phyloP scores from a whole-genome alignment of 768 basidiomycete genomes.

The Termitomyces sp. region DNA sequence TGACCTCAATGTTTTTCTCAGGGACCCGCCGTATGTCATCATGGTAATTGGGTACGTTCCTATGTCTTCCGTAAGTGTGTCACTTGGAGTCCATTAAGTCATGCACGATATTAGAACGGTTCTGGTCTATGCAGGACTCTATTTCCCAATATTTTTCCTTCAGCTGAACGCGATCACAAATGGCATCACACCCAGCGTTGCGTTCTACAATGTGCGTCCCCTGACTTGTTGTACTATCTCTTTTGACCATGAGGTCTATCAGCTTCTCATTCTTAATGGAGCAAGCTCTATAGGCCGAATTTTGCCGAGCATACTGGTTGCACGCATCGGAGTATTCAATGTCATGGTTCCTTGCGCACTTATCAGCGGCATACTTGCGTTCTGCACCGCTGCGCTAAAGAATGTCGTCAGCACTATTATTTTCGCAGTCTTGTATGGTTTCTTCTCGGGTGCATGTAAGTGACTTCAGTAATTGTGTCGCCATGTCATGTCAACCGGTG shows the following conservation, averaged over 20 bases:
- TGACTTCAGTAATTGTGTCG: neutral
- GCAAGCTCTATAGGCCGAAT: slow-evolving; percentile 33
- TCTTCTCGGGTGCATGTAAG: slow-evolving; percentile 35
- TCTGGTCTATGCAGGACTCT: slow-evolving; percentile 32
- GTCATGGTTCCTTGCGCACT: slow-evolving; percentile 24
- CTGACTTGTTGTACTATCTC: neutral
- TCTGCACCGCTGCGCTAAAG: slow-evolving; percentile 28
- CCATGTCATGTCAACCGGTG: neutral
- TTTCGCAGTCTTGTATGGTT: slow-evolving; percentile 33
- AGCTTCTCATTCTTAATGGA: slow-evolving; percentile 51
- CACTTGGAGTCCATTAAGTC: neutral
- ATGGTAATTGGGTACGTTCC: slow-evolving; percentile 31
- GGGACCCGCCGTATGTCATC: slow-evolving; percentile 38
- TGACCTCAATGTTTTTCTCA: slow-evolving; percentile 28
- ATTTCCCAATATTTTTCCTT: slow-evolving; percentile 50
- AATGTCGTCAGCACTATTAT: slow-evolving; percentile 21
- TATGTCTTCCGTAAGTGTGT: neutral
- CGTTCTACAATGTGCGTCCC: slow-evolving; percentile 47
- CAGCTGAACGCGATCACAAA: slow-evolving; percentile 48
- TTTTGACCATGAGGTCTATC: slow-evolving; percentile 5
- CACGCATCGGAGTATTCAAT: slow-evolving; percentile 21
- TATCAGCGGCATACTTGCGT: slow-evolving; percentile 23
- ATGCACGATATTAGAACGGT: slow-evolving; percentile 21
- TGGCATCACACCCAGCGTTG: slow-evolving; percentile 37
- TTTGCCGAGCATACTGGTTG: slow-evolving; percentile 27